Evolutionary conservation across 2,329 filamentous ascomycete genomes (phyloP).

Genomic region (Chrysosporium keratinophilum): DNA sequence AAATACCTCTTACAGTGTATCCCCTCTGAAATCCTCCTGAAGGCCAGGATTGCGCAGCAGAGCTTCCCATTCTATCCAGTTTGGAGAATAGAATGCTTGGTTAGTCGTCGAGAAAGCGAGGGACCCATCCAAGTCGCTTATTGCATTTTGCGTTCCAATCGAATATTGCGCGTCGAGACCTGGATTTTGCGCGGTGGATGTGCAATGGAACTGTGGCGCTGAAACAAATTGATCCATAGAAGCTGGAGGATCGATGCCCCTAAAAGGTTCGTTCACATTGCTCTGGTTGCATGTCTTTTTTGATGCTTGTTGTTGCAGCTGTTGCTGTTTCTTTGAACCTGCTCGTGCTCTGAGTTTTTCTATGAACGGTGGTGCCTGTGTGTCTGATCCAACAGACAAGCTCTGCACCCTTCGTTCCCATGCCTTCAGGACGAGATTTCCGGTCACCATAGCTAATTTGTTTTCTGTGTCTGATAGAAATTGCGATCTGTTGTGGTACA

Average conservation of each 20-base stretch:
- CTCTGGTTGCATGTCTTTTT: not conserved
- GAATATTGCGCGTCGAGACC: not conserved
- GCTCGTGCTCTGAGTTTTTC: not conserved
- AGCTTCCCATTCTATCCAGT: slow-evolving; percentile 6
- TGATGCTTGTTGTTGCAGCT: not conserved
- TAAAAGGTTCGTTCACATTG: not conserved
- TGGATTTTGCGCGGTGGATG: not conserved
- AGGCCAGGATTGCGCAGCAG: not conserved
- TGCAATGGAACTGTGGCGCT: not conserved
- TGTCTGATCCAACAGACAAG: not conserved
- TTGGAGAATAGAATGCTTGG: not conserved
- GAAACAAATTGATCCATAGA: not conserved
- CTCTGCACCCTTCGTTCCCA: slow-evolving; percentile 29
- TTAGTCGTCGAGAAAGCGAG: too few species aligned
- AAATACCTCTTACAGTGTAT: too few species aligned
- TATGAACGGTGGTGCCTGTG: not conserved
- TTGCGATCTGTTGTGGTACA: slow-evolving; percentile 21
- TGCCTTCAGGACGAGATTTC: slow-evolving; percentile 36
- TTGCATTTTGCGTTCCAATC: not conserved
- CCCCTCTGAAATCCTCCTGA: not conserved
- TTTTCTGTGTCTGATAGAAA: slow-evolving; percentile 30
- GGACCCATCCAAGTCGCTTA: not conserved
- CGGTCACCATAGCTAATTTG: slow-evolving; percentile 36
- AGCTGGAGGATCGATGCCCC: not conserved
- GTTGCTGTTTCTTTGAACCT: too few species aligned